These are phyloP conservation scores for Boletus edulis DNA, from an alignment of 768 basidiomycete species.

Conservation along the genomic window DNA sequence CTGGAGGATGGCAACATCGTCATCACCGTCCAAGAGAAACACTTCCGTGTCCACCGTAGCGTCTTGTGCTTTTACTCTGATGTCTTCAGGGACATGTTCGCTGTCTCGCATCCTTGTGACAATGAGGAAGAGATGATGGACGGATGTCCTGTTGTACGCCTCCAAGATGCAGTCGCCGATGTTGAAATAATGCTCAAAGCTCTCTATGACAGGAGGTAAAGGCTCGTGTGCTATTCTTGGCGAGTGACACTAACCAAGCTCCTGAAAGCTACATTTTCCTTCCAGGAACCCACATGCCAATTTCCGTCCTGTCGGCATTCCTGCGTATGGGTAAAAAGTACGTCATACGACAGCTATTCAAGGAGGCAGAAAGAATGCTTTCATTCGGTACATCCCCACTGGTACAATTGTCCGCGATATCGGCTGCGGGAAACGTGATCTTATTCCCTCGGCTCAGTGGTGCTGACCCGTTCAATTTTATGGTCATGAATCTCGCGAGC, in stretches of 20 bases:
- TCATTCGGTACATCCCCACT: background rate
- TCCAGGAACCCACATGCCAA: conserved; percentile 7
- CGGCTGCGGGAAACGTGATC: background rate
- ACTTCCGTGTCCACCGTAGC: conserved; percentile 33
- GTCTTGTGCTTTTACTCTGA: conserved; percentile 25
- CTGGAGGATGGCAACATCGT: conserved; percentile 32
- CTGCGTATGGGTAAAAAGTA: conserved; percentile 17
- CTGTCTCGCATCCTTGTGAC: conserved; percentile 1
- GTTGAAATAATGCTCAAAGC: conserved; percentile 17
- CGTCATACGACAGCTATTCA: conserved; percentile 6
- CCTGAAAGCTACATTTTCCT: conserved; percentile 6
- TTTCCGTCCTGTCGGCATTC: conserved; percentile 7
- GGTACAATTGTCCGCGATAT: background rate
- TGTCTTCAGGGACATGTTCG: conserved; percentile 33
- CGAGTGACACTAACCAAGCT: background rate
- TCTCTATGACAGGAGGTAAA: conserved; percentile 19
- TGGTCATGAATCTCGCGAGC: conserved; percentile 11
- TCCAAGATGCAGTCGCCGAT: conserved; percentile 14
- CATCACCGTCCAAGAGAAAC: conserved; percentile 22
- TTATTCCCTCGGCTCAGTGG: conserved; percentile 8
- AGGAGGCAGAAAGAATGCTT: conserved; percentile 7
- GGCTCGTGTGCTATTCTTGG: background rate
- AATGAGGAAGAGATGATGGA: conserved; percentile 11
- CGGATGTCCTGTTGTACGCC: conserved; percentile 18
- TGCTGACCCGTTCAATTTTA: conserved; percentile 12